Evolutionary conservation across 306 rosid species (phyloP).

Genomic region (Inga oerstediana): DNA sequence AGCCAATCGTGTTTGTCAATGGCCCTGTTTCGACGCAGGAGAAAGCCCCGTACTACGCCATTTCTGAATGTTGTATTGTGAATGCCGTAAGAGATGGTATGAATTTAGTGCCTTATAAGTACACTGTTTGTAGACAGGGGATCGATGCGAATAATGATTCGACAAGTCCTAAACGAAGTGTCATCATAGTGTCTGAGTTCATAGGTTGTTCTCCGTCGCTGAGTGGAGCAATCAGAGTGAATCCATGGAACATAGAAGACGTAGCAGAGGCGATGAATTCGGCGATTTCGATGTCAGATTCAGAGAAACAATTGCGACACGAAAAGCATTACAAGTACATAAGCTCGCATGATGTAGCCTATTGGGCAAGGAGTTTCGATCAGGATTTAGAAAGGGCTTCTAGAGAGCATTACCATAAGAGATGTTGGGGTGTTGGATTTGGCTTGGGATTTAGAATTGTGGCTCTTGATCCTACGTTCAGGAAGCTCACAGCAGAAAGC

Average conservation of each 20-base stretch:
- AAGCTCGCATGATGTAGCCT: slow-evolving; percentile 72
- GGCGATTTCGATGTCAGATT: slow-evolving; percentile 49
- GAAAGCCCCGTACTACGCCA: slow-evolving; percentile 60
- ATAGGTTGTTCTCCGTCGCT: slow-evolving; percentile 83
- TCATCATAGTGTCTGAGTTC: slow-evolving; percentile 75
- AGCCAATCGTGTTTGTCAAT: slow-evolving; percentile 51
- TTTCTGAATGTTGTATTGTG: slow-evolving; percentile 67
- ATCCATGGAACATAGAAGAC: slow-evolving; percentile 75
- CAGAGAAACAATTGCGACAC: slow-evolving; percentile 63
- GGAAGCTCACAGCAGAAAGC: slow-evolving; percentile 54
- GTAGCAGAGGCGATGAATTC: slow-evolving; percentile 61
- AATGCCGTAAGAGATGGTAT: slow-evolving; percentile 80
- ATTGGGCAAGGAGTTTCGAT: slow-evolving; percentile 77
- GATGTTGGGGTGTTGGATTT: slow-evolving; percentile 62
- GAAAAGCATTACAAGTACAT: slow-evolving; percentile 81
- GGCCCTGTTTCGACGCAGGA: slow-evolving; percentile 52
- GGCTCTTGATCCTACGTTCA: slow-evolving; percentile 62
- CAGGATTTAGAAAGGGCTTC: slow-evolving; percentile 73
- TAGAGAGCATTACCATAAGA: slow-evolving; percentile 53
- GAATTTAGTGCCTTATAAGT: slow-evolving; percentile 74
- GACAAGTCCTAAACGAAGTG: slow-evolving; percentile 42
- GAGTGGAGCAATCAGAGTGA: slow-evolving; percentile 75
- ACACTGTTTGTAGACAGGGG: slow-evolving; percentile 74
- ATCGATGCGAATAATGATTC: slow-evolving; percentile 16
- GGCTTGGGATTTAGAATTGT: slow-evolving; percentile 66